These are phyloP conservation scores for Onygenales sp. DNA, from an alignment of 2,329 filamentous ascomycete species.

Conservation along the genomic window DNA sequence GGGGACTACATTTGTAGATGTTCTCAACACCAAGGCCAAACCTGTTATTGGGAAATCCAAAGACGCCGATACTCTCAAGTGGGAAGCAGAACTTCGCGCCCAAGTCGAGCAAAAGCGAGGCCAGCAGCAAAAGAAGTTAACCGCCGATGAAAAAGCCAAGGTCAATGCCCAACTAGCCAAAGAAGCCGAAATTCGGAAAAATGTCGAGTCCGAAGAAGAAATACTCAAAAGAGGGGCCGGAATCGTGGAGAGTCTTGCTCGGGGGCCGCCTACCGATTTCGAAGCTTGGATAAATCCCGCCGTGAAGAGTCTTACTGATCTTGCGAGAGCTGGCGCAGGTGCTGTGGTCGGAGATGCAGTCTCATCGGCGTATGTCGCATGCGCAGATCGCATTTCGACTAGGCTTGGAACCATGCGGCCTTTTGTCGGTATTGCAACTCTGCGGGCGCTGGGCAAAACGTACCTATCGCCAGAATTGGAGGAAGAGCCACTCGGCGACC, in stretches of 20 bases:
- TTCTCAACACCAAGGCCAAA: constrained; percentile 72
- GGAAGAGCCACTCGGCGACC: constrained; percentile 68
- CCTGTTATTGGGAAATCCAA: constrained; percentile 73
- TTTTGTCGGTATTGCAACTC: constrained; percentile 79
- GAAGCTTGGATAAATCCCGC: constrained; percentile 80
- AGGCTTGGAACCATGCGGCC: constrained; percentile 67
- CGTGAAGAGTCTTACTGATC: constrained; percentile 60
- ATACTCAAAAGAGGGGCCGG: constrained; percentile 74
- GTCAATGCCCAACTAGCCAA: constrained; percentile 86
- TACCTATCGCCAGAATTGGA: constrained; percentile 63
- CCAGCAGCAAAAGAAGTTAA: constrained; percentile 73
- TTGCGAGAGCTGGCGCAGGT: constrained; percentile 66
- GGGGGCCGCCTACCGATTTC: constrained; percentile 80
- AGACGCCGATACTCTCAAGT: constrained; percentile 92
- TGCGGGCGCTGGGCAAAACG: constrained; percentile 67
- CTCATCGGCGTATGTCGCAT: constrained; percentile 67
- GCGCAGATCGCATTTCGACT: constrained; percentile 62
- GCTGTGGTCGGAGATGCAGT: constrained; percentile 73
- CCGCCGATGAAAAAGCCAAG: constrained; percentile 77
- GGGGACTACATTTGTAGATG: constrained; percentile 80
- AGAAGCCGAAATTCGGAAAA: constrained; percentile 66
- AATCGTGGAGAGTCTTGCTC: constrained; percentile 71
- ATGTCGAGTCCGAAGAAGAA: constrained; percentile 60
- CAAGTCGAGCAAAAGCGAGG: constrained; percentile 93
- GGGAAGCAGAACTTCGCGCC: constrained; percentile 84